Conservation (phyloP, 176 grass and related monocot species). For the Zoysia pacifica region DNA sequence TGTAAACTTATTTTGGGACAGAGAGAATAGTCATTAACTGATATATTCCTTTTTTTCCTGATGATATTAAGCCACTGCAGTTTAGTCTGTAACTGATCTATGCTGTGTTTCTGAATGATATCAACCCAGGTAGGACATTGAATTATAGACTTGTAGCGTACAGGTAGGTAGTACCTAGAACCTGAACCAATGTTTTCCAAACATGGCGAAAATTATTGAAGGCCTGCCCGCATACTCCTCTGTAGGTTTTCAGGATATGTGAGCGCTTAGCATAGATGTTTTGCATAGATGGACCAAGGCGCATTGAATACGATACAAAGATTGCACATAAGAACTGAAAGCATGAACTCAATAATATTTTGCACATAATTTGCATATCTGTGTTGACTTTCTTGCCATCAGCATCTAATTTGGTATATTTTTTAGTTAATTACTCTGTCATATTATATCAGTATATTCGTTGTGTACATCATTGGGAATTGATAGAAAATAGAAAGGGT, state of each 20-base stretch:
- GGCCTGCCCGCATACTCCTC: not conserved
- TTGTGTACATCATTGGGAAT: not conserved
- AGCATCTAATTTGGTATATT: not conserved
- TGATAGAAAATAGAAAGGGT: not conserved
- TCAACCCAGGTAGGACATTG: not conserved
- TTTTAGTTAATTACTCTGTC: too few relatives aligned
- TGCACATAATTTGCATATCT: not conserved
- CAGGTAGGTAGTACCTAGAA: slow-evolving; percentile 14
- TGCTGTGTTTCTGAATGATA: not conserved
- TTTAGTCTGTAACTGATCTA: slow-evolving; percentile 3
- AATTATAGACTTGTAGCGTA: slow-evolving; percentile 5
- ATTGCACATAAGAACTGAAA: slow-evolving; percentile 7
- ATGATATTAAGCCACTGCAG: too few relatives aligned
- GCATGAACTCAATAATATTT: not conserved
- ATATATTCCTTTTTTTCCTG: too few relatives aligned
- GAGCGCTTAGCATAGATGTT: not conserved
- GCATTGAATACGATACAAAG: not conserved
- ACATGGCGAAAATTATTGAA: slow-evolving; percentile 16
- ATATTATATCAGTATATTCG: not conserved
- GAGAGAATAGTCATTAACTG: too few relatives aligned
- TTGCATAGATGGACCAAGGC: not conserved
- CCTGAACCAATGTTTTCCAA: not conserved
- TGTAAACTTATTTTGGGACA: too few relatives aligned
- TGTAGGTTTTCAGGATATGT: slow-evolving; percentile 7
- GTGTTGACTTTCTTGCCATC: not conserved